These are phyloP conservation scores for Talaromyces trachyspermus DNA, from an alignment of 495 filamentous ascomycete genomes.

Conservation along the genomic window DNA sequence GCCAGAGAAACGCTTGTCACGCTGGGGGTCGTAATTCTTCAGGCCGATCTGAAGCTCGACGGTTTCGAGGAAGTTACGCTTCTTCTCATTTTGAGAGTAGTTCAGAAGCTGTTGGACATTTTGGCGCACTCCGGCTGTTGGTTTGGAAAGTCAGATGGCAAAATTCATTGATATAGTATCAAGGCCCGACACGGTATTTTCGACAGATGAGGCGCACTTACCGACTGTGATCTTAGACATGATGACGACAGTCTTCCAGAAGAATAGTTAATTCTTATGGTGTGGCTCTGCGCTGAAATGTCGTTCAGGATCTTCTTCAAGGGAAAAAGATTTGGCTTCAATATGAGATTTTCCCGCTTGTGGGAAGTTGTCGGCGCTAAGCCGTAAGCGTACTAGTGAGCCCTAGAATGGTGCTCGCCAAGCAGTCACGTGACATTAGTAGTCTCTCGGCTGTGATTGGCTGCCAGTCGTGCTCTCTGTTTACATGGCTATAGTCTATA, in stretches of 20 bases:
- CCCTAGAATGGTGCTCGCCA: slow-evolving; percentile 23
- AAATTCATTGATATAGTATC: background rate
- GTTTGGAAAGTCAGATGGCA: slow-evolving; percentile 16
- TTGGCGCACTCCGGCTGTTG: slow-evolving; percentile 84
- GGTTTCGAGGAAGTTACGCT: slow-evolving; percentile 98
- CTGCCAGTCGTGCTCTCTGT: background rate
- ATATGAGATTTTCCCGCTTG: slow-evolving; percentile 32
- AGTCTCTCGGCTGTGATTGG: background rate
- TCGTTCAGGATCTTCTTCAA: slow-evolving; percentile 13
- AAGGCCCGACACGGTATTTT: background rate
- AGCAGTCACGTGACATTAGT: background rate
- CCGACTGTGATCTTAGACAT: slow-evolving; percentile 89
- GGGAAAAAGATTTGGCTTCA: slow-evolving; percentile 14
- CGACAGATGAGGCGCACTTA: slow-evolving; percentile 31
- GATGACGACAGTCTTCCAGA: slow-evolving; percentile 55
- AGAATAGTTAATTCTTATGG: slow-evolving; percentile 54
- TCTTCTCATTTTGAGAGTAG: slow-evolving; percentile 95
- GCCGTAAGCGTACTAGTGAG: slow-evolving; percentile 22
- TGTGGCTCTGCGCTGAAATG: slow-evolving; percentile 56
- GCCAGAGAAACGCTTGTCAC: slow-evolving; percentile 99
- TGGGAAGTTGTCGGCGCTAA: slow-evolving; percentile 32
- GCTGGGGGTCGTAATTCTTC: slow-evolving; percentile 99
- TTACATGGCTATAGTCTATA: too few species aligned
- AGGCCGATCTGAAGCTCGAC: slow-evolving; percentile 91
- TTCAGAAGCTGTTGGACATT: slow-evolving; percentile 87